A percentile compares a stretch with the other conserved stretches of the same genome.
phyloP scores from a whole-genome alignment of 1,284 basidiomycete species.

The Microbotryum violaceum region DNA sequence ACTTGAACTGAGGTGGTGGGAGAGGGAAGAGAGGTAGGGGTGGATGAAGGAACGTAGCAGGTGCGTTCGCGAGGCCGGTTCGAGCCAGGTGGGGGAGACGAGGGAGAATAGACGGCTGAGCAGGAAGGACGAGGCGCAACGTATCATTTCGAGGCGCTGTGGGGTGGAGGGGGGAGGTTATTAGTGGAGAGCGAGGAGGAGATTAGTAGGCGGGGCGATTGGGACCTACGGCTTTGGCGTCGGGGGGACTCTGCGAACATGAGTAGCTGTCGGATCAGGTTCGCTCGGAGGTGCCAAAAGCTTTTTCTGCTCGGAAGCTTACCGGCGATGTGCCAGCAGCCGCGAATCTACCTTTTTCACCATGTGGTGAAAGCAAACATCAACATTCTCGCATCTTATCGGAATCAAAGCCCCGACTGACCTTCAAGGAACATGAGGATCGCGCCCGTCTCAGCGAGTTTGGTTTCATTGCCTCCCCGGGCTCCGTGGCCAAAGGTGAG shows the following conservation, averaged over 20 bases:
- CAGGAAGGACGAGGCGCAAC: background rate
- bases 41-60: background rate
- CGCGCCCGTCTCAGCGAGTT: slow-evolving; percentile 2
- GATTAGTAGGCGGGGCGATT: no score
- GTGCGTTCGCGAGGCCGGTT: background rate
- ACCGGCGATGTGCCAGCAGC: background rate
- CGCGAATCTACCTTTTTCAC: no score
- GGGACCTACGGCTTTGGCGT: background rate
- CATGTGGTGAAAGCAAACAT: no score
- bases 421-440: slow-evolving; percentile 7
- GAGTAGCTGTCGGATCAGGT: background rate
- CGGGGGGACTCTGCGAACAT: background rate
- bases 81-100: background rate
- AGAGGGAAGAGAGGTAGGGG: slow-evolving; percentile 1
- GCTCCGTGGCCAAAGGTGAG: slow-evolving; percentile 8
- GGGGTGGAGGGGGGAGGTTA: no score
- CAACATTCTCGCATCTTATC: no score
- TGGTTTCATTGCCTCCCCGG: slow-evolving; percentile 2
- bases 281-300: background rate
- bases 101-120: background rate
- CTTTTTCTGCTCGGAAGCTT: background rate
- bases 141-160: slow-evolving; percentile 5
- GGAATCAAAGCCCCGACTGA: no score
- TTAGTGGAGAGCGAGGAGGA: no score
- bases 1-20: background rate